Evolutionary conservation across 1,139 yeast genomes (phyloP).

Genomic region (Lodderomyces parapsilosis): DNA sequence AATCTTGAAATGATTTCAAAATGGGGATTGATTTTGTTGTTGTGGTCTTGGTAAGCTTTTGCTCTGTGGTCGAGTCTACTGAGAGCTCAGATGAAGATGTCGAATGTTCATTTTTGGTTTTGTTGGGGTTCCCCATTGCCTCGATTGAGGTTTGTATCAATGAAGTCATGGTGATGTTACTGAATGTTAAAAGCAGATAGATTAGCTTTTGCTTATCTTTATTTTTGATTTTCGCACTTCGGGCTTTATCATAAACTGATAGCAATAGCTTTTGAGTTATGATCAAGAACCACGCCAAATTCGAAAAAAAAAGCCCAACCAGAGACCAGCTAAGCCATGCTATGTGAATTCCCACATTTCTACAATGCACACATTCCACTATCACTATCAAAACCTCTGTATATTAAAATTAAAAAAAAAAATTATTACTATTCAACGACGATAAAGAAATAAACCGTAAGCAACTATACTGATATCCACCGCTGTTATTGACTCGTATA

Average conservation of each 20-base stretch:
- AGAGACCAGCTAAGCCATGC: too few relatives aligned
- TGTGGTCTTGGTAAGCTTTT: slow-evolving; percentile 1
- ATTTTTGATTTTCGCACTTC: background rate
- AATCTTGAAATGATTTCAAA: slow-evolving; percentile 32
- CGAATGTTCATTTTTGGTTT: background rate
- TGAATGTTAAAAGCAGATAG: background rate
- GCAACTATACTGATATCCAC: background rate
- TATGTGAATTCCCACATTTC: too few relatives aligned
- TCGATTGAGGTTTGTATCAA: slow-evolving; percentile 18
- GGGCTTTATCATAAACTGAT: too few relatives aligned
- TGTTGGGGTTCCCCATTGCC: slow-evolving; percentile 17
- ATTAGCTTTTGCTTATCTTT: too few relatives aligned
- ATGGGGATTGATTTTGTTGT: slow-evolving; percentile 25
- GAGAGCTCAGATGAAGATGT: slow-evolving; percentile 6
- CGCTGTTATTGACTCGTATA: too few relatives aligned
- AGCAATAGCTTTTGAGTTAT: too few relatives aligned
- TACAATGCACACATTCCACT: too few relatives aligned
- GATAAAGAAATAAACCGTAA: background rate
- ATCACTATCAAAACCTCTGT: background rate
- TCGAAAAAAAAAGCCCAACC: too few relatives aligned
- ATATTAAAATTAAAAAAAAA: background rate
- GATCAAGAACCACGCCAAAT: too few relatives aligned
- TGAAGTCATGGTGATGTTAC: too few relatives aligned
- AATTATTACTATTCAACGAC: background rate
- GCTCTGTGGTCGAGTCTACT: background rate